These are phyloP conservation scores for Erysiphe pulchra DNA, from an alignment of 2,329 filamentous ascomycete species.

Conservation along the genomic window DNA sequence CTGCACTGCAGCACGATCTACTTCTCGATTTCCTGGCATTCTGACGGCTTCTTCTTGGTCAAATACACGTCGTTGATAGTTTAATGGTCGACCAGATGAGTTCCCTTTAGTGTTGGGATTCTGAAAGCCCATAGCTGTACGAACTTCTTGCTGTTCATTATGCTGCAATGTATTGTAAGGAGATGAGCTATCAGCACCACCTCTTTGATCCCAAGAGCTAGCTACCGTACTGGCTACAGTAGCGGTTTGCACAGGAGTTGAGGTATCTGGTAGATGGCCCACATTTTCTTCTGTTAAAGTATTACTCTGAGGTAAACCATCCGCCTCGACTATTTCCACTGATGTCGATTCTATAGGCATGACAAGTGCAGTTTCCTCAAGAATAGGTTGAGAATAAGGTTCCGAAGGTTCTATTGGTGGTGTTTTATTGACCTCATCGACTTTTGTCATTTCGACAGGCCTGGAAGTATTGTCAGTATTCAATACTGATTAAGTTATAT, in stretches of 20 bases:
- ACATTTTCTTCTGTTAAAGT: constrained; percentile 80
- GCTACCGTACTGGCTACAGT: constrained; percentile 75
- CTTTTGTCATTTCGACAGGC: constrained; percentile 14
- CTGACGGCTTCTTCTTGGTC: constrained; percentile 95
- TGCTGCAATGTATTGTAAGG: constrained; percentile 38
- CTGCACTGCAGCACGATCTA: constrained; percentile 79
- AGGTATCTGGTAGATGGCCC: constrained; percentile 66
- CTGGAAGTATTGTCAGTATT: constrained; percentile 7
- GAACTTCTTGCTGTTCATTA: constrained; percentile 25
- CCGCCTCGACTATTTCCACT: constrained; percentile 18
- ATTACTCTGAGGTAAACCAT: constrained; percentile 46
- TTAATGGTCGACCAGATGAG: constrained; percentile 41
- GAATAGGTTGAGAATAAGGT: constrained; percentile 15
- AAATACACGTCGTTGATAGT: constrained; percentile 63
- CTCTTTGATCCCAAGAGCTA: constrained; percentile 57
- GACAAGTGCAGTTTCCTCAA: constrained; percentile 15
- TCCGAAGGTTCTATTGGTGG: constrained; percentile 16
- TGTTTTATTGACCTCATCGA: constrained; percentile 21
- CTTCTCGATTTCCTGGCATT: constrained; percentile 89
- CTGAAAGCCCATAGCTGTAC: constrained; percentile 45
- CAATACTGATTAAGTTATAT: constrained; percentile 3
- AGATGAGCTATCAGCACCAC: constrained; percentile 31
- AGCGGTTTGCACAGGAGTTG: constrained; percentile 48
- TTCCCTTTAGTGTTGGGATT: constrained; percentile 58
- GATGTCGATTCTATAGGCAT: constrained; percentile 4